Evolutionary conservation across 257 asterid species (phyloP), one percentile per base, ranked within the genome.

Genomic region (Paulownia fortunei): DNA sequence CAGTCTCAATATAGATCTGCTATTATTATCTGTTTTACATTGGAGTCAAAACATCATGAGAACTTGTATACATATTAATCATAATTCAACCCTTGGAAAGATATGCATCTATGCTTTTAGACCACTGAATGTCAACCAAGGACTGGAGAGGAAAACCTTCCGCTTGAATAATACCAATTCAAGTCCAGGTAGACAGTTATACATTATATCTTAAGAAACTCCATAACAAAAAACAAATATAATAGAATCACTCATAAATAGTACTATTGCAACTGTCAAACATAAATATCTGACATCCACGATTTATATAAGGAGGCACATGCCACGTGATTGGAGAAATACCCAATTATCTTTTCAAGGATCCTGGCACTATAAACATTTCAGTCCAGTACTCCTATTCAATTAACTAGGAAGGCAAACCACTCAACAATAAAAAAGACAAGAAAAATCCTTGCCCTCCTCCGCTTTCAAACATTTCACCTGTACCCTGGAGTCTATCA

Each of bases 121-220:
- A 39, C n/a, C 27, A 72, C 21, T 6, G 24, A 71, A 32, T 13
- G 42, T 24, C 47, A 55, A 56, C 49, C 2, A 61, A 39, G 21
- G 10, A 68, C 77, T 54, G 21, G 56, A 79, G 68, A 78, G 41
- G 39, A 60, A 42, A 59, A 66, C 52, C 34, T 41, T 39, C 74
- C 41, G 55, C 55, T 66, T 41, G 61, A 44, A 52, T 59, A 61
- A 21, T 47, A 41, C 9, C 64, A 47, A 44, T 76, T 76, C 36
- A 54, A 18, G 34, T 16, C 41, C 34, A 61, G 39, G 6, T 24
- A n/a, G 23, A 10, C 64, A 49, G 44, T 49, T 26, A 67, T 67
- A 44, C 12, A 56, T 11, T 21, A 30, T 26, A 72, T 69, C 72
- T 41, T 5, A 44, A 69, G 58, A 58, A 51, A 47, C 37, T 47